Evolutionary conservation across 352 stramenopile genomes (phyloP).

Genomic region (Stramenopiles sp.): DNA sequence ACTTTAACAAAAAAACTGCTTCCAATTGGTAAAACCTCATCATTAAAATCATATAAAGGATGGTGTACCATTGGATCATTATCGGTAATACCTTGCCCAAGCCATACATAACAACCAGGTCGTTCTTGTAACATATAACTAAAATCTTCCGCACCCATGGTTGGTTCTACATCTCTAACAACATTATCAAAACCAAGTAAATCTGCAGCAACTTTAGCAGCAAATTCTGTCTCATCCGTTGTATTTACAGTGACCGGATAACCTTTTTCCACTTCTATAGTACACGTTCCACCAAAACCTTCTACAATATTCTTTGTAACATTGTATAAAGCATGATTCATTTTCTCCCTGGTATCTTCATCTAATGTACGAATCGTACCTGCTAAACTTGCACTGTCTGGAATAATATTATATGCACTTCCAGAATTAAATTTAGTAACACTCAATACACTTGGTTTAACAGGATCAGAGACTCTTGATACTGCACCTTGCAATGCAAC

Average conservation of each 20-base stretch:
- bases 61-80: not conserved
- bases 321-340: not conserved
- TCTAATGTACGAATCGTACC: not conserved
- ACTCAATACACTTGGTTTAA: not conserved
- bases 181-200: not conserved
- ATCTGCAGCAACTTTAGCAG: not conserved
- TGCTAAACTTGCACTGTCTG: not conserved
- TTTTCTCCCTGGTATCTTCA: not conserved
- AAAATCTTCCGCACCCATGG: not conserved
- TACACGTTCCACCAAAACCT: not conserved
- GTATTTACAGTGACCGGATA: not conserved
- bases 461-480: not conserved
- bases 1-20: not conserved
- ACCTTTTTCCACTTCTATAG: not conserved
- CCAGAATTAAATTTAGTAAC: not conserved
- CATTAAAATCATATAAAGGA: not conserved
- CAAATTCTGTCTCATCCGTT: not conserved
- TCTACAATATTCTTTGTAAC: not conserved
- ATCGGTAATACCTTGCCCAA: not conserved
- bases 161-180: not conserved
- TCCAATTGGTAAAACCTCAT: not conserved
- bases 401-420: not conserved
- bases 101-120: not conserved
- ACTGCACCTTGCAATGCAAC: not conserved
- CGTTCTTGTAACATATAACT: not conserved